Conservation (phyloP, 768 basidiomycete genomes). For the Leucosporidium yakuticum region DNA sequence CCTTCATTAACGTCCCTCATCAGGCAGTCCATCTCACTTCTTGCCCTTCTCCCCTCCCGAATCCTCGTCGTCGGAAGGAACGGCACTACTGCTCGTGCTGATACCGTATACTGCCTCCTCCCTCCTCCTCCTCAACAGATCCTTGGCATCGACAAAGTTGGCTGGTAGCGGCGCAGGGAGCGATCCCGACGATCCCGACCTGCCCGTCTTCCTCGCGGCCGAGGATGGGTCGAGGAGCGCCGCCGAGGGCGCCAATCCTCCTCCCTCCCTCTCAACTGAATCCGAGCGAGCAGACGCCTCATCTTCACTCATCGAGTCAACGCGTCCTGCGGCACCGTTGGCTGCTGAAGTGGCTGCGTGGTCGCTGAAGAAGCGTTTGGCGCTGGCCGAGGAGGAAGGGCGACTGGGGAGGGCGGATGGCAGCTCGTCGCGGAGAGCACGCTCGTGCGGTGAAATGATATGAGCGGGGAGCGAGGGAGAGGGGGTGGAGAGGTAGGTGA, state of each 20-base stretch:
- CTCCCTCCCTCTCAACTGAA: no score
- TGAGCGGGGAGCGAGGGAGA: neutral
- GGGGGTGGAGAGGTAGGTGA: neutral
- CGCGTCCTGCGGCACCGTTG: no score
- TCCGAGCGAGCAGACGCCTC: no score
- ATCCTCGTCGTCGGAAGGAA: neutral
- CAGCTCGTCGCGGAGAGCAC: slow-evolving; percentile 19
- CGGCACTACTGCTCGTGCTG: neutral
- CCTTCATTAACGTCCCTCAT: no score
- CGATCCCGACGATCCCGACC: slow-evolving; percentile 7
- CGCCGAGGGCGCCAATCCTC: no score
- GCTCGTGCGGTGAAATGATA: slow-evolving; percentile 20
- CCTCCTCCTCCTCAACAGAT: slow-evolving; percentile 22
- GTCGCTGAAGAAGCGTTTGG: slow-evolving; percentile 1
- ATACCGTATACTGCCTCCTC: slow-evolving; percentile 27
- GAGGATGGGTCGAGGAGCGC: neutral
- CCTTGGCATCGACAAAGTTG: slow-evolving; percentile 28
- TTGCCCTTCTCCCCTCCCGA: neutral
- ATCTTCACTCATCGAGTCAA: no score
- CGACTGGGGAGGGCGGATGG: neutral
- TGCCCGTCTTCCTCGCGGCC: neutral
- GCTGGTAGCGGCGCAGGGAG: slow-evolving; percentile 13
- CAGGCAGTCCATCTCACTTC: neutral
- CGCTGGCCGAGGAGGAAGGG: no score
- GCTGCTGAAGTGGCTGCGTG: no score